Base-by-base conservation (phyloP, 768 basidiomycete genomes). In the Macrolepiota fuliginosa region DNA sequence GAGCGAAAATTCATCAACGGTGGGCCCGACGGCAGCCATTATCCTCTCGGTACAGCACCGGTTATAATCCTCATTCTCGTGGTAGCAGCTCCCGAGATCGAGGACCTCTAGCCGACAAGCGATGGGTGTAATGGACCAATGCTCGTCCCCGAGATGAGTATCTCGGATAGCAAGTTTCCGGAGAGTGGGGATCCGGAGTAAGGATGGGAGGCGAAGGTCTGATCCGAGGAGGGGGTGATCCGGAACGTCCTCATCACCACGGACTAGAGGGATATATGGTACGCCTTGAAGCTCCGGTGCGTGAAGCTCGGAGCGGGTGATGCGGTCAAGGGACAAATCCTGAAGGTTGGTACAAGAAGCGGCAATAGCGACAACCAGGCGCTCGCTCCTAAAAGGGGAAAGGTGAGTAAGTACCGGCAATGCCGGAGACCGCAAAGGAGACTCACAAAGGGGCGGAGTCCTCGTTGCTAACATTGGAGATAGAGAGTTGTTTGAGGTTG, bases 291-390 rank as follows among this genome's bases (percentile, higher is more conserved):
- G 79, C 58, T 86, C 84, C 36, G 81, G 80, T 24, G 88, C 84
- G 68, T 90, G 87, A n/a, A 88, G 56, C 32, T 77, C 76, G 1
- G 88, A 90, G 57, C 89, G 86, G 15, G 85, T 82, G 66, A 91
- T 81, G 66, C 83, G 83, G 55, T 86, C 82, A 11, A 91, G 76
- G 4, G 81, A 76, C 54, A 91, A 79, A 52, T 83, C 77, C 50
- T 80, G 70, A 50, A 91, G 80, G 66, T 76, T 72, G 13, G 83
- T 83, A 3, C 85, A 71, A 1, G 83, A 82, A 1, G 84, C 82
- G 0, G 88, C 88, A 63, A 91, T 85, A 5, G 84, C 81, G 15
- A 90, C 89, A 58, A 83, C 86, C 0, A 90, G 77, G 25, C 89
- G 79, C 69, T 91, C 89, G 72, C 85, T 87, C 74, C 86, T 88